Evolutionary conservation across 2,329 filamentous ascomycete species (phyloP), one percentile per base, ranked within the genome.

Genomic region (Neopestalotiopsis sp.): DNA sequence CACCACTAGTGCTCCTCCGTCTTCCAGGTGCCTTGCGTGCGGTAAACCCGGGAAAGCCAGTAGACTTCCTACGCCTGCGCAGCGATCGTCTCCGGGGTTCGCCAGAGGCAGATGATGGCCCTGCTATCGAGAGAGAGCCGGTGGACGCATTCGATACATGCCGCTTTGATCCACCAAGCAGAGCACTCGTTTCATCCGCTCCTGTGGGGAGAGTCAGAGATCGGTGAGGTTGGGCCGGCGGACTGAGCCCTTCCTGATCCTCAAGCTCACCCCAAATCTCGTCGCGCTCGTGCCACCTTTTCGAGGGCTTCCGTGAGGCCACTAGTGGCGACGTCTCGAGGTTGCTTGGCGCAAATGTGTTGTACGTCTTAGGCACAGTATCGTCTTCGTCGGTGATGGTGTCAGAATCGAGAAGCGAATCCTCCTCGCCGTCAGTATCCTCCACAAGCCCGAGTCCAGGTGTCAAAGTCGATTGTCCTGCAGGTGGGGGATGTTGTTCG

Each of bases 191-290:
- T 65, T 86, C 84, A 20, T 78, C 75, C 1, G 76, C 79, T 0
- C 66, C 72, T 17, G 67, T 66, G 7, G 86, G 85, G 45, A 88
- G 69, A 2, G 87, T 88, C 67, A 80, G 85, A 12, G 87, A 87
- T 14, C 86, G 83, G 30, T 81, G 77, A 61, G 85, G 81, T 57
- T 76, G 78, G 3, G 78, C 73, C 0, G 81, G 79, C 65, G 82
- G 81, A 68, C 79, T 81, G 38, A 81, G 78, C 24, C 82, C 80
- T 65, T 89, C 87, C 56, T 92, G 89, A 74, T 97, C 94, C 76
- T 96, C 91, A 14, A 97, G 85, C 78, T 97, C 94, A 68, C 90
- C 92, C 94, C 94, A 97, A 40, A 97, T 96, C 74, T 96, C 93
- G 45, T 90, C 90, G 1, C 89, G 88, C 77, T 96, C 92, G 68